phyloP scores from a whole-genome alignment of 2,329 filamentous ascomycete genomes.

The Xylariaceae sp. region DNA sequence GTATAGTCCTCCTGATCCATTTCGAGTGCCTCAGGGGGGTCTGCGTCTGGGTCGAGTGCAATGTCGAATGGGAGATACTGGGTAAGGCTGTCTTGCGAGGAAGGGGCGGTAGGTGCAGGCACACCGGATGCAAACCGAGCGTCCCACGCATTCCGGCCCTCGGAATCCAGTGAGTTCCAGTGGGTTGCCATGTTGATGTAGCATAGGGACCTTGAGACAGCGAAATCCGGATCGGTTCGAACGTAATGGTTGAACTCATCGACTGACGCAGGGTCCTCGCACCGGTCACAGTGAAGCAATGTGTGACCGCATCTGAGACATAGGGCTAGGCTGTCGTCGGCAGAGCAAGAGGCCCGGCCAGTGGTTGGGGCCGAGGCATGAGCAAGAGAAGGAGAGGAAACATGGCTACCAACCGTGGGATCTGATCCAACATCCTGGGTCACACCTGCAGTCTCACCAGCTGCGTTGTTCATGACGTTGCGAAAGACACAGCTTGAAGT shows the following conservation, averaged over 20 bases:
- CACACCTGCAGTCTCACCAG: constrained; percentile 92
- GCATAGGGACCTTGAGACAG: constrained; percentile 11
- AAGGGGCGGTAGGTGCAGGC: constrained; percentile 6
- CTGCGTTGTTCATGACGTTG: constrained; percentile 83
- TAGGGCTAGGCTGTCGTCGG: constrained; percentile 17
- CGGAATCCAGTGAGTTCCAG: constrained; percentile 15
- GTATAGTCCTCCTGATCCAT: constrained; percentile 14
- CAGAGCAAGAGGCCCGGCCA: constrained; percentile 5
- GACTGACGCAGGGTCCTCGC: constrained; percentile 21
- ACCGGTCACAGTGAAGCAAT: constrained; percentile 22
- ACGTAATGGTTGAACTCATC: constrained; percentile 21
- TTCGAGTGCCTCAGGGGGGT: constrained; percentile 22
- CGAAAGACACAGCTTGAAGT: constrained; percentile 89
- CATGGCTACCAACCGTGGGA: constrained; percentile 81
- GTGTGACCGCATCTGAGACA: constrained; percentile 25
- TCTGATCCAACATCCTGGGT: constrained; percentile 95
- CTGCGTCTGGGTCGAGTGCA: constrained; percentile 14
- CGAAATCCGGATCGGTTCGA: constrained; percentile 14
- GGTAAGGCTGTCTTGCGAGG: constrained; percentile 11
- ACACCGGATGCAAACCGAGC: constrained; percentile 13
- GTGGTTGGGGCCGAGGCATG: constrained; percentile 5
- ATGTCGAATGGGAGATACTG: constrained; percentile 14
- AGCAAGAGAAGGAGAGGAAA: constrained; percentile 23
- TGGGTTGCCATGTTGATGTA: constrained; percentile 13
- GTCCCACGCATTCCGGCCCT: constrained; percentile 12